phyloP scores from a whole-genome alignment of 345 rosid species.

The Excoecaria cochinchinensis region DNA sequence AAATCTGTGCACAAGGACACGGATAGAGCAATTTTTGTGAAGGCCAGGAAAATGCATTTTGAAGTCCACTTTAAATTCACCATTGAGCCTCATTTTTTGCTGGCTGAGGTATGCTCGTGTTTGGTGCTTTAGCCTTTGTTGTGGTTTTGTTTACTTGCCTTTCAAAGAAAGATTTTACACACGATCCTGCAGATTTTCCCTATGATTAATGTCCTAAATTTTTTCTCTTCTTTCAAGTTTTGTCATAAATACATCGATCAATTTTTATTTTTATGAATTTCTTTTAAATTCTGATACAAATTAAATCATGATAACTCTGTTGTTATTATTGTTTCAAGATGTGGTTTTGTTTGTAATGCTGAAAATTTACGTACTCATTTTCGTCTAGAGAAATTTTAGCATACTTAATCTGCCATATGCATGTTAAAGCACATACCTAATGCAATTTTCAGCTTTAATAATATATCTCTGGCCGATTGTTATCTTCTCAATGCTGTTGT shows the following conservation, averaged over 20 bases:
- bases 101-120: conserved; percentile 71
- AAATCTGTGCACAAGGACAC: conserved; percentile 26
- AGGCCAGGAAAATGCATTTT: conserved; percentile 43
- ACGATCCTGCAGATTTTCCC: background rate
- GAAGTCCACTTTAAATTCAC: conserved; percentile 73
- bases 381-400: background rate
- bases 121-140: background rate
- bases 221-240: background rate
- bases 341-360: background rate
- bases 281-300: background rate
- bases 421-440: background rate
- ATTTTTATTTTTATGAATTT: background rate
- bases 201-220: background rate
- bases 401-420: background rate
- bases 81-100: conserved; percentile 75
- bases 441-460: background rate
- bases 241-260: background rate
- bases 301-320: background rate
- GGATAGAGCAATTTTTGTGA: conserved; percentile 54
- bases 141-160: background rate
- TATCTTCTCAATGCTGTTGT: background rate
- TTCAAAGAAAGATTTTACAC: background rate
- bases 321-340: background rate
- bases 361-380: background rate
- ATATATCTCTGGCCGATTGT: background rate